Evolutionary conservation across 1,284 basidiomycete genomes (phyloP).

Genomic region (Marasmius fiardii): DNA sequence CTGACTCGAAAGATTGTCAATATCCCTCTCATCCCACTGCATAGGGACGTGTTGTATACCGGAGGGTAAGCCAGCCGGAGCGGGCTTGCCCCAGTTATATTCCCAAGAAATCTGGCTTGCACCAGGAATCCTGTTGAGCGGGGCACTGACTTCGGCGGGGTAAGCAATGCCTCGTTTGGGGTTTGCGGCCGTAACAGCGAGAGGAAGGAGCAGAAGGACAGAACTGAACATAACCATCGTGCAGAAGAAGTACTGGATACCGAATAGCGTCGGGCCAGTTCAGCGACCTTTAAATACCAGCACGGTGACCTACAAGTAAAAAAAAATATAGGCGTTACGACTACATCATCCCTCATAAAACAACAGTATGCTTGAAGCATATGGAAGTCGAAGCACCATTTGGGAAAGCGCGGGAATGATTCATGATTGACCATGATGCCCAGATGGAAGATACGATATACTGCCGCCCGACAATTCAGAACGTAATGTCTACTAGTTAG

Average conservation of each 20-base stretch:
- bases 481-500: too few relatives aligned
- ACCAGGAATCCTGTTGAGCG: background rate
- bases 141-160: background rate
- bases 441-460: too few relatives aligned
- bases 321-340: too few relatives aligned
- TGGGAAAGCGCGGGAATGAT: too few relatives aligned
- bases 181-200: background rate
- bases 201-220: background rate
- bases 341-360: too few relatives aligned
- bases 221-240: background rate
- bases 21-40: conserved; percentile 8
- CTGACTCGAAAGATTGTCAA: conserved; percentile 3
- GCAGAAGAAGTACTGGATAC: background rate
- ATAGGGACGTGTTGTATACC: conserved; percentile 12
- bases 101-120: conserved; percentile 8
- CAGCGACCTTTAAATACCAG: background rate
- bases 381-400: too few relatives aligned
- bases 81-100: conserved; percentile 8
- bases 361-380: too few relatives aligned
- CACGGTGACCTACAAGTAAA: background rate
- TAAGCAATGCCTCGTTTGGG: conserved; percentile 2
- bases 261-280: background rate
- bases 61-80: conserved; percentile 1
- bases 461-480: too few relatives aligned
- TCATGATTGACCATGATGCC: too few relatives aligned